Evolutionary conservation across 345 rosid genomes (phyloP).

Genomic region (Linum lewisii): DNA sequence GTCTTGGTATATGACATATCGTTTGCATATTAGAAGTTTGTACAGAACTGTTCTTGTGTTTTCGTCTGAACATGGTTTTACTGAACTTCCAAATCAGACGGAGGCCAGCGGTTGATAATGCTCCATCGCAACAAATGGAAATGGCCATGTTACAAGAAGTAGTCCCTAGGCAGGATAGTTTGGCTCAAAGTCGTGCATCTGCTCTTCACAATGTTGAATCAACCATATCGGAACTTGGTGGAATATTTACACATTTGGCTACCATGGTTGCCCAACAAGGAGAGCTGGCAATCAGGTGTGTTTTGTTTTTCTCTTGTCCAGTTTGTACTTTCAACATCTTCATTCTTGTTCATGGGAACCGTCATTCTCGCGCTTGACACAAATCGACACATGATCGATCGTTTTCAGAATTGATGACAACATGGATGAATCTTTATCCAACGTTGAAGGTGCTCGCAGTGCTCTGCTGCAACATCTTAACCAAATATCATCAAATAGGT

Average conservation of each 20-base stretch:
- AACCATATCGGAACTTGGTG: constrained; percentile 78
- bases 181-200: constrained; percentile 52
- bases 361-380: not conserved
- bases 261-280: constrained; percentile 90
- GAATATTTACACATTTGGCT: constrained; percentile 82
- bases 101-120: constrained; percentile 57
- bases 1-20: not conserved
- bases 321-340: not conserved
- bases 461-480: constrained; percentile 66
- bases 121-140: constrained; percentile 69
- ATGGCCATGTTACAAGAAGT: constrained; percentile 87
- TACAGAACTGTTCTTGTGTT: not conserved
- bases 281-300: constrained; percentile 76
- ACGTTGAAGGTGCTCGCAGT: constrained; percentile 74
- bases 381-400: constrained; percentile 10
- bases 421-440: constrained; percentile 80
- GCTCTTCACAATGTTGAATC: constrained; percentile 89
- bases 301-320: constrained; percentile 1
- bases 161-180: constrained; percentile 65
- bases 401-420: constrained; percentile 78
- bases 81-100: constrained; percentile 42
- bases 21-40: not conserved
- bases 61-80: not conserved
- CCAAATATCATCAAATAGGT: constrained; percentile 78
- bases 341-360: not conserved